These are phyloP conservation scores for Ehretia macrophylla DNA, from an alignment of 257 asterid genomes.

Conservation along the genomic window DNA sequence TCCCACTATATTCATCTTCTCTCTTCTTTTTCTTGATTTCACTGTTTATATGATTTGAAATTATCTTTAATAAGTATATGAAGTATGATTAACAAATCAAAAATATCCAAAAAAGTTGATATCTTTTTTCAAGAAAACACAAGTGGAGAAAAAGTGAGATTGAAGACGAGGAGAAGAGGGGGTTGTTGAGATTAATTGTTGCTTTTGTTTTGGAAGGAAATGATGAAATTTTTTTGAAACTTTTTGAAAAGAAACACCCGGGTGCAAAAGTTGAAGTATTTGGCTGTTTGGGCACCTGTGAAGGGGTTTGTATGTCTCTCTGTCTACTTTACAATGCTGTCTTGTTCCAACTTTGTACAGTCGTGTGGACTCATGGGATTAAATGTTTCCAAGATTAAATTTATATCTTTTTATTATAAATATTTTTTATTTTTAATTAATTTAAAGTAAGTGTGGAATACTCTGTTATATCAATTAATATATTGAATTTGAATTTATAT, in stretches of 20 bases:
- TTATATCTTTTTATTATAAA: too few relatives aligned
- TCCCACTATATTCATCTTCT: constrained; percentile 24
- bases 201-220: constrained; percentile 8
- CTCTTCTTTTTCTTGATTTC: neutral
- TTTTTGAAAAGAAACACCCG: constrained; percentile 26
- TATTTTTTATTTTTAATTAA: too few relatives aligned
- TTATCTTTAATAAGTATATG: neutral
- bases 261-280: neutral
- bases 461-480: too few relatives aligned
- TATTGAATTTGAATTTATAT: too few relatives aligned
- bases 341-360: too few relatives aligned
- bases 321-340: too few relatives aligned
- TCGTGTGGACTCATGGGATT: too few relatives aligned
- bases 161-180: neutral
- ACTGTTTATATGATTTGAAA: neutral
- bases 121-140: constrained; percentile 1
- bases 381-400: too few relatives aligned
- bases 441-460: too few relatives aligned
- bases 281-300: neutral
- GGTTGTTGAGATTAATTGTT: constrained; percentile 20
- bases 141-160: neutral
- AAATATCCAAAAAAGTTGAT: constrained; percentile 4
- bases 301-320: neutral
- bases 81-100: constrained; percentile 4
- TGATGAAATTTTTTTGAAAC: constrained; percentile 9